These are phyloP conservation scores for Rossbeevera mucosa DNA, from an alignment of 768 basidiomycete species.

Conservation along the genomic window DNA sequence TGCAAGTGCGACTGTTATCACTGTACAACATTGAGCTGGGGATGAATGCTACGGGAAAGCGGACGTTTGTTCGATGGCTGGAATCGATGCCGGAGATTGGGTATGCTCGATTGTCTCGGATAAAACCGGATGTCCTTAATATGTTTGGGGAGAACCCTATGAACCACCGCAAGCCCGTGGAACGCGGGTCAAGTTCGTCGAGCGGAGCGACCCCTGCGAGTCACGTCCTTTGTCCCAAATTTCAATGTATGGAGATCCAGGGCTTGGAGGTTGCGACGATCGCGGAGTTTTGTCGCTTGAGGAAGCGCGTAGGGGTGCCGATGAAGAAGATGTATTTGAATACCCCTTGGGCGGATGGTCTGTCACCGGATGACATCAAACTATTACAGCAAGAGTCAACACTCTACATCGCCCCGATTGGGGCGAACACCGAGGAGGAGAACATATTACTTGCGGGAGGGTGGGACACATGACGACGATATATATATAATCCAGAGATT, in stretches of 20 bases:
- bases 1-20: constrained; percentile 51
- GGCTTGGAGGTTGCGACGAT: constrained; percentile 31
- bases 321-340: constrained; percentile 49
- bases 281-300: constrained; percentile 32
- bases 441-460: constrained; percentile 27
- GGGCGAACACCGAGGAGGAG: constrained; percentile 47
- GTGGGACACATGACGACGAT: constrained; percentile 8
- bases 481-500: constrained; percentile 9
- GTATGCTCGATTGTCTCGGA: constrained; percentile 46
- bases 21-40: constrained; percentile 43
- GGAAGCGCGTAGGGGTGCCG: constrained; percentile 40
- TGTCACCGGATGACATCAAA: constrained; percentile 22
- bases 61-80: constrained; percentile 46
- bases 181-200: constrained; percentile 1
- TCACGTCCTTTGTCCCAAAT: constrained; percentile 40
- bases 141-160: constrained; percentile 44
- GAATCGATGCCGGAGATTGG: constrained; percentile 53
- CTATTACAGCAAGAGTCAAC: constrained; percentile 21
- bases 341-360: constrained; percentile 23
- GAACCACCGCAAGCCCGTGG: constrained; percentile 14
- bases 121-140: constrained; percentile 40
- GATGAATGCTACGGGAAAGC: constrained; percentile 19
- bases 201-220: constrained; percentile 4
- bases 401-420: constrained; percentile 31
- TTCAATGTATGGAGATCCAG: constrained; percentile 47